Conservation (phyloP, 441 rosid genomes). For the Erodium texanum region DNA sequence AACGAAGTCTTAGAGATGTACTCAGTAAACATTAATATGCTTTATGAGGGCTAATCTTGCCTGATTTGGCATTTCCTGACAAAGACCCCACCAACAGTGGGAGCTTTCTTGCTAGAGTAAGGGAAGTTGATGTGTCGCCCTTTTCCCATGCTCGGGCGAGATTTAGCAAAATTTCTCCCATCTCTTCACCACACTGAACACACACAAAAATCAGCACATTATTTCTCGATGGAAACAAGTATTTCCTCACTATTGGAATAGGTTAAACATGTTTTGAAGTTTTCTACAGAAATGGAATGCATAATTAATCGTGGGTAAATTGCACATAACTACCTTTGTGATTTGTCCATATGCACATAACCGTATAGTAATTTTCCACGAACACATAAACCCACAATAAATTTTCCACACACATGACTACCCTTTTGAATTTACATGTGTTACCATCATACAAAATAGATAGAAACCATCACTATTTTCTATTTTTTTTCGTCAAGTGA, state of each 20-base stretch:
- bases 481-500: no score
- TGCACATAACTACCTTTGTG: no score
- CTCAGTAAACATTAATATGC: constrained; percentile 17
- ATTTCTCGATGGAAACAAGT: not conserved
- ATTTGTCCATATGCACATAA: no score
- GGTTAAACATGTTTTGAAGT: not conserved
- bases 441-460: no score
- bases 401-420: no score
- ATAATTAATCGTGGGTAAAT: not conserved
- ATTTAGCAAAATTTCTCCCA: constrained; percentile 61
- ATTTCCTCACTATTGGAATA: not conserved
- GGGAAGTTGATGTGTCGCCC: constrained; percentile 63
- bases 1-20: constrained; percentile 20
- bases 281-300: not conserved
- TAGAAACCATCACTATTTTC: no score
- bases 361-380: no score
- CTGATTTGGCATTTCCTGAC: constrained; percentile 52
- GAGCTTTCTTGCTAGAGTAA: constrained; percentile 45
- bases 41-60: constrained; percentile 32
- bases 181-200: constrained; percentile 62
- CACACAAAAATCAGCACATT: not conserved
- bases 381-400: no score
- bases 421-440: no score
- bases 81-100: constrained; percentile 46
- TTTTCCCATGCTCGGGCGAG: constrained; percentile 75